Percentiles rank a stretch among this genome's conserved stretches.
These are phyloP conservation scores for Dimargaris xerosporica DNA, from an alignment of 192 early-diverging fungal species.

Conservation along the genomic window DNA sequence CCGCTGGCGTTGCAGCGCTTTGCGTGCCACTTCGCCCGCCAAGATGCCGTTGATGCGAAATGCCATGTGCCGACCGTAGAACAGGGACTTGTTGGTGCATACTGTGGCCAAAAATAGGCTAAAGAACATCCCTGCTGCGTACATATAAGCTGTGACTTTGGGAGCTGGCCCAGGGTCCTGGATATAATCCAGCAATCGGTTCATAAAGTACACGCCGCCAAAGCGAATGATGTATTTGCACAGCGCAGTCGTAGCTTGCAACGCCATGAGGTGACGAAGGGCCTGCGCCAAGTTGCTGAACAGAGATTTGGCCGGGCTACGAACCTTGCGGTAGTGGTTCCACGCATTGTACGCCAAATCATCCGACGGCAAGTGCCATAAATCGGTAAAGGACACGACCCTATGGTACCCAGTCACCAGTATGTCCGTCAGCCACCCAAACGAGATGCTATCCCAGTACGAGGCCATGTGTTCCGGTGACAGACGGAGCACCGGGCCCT, in stretches of 20 bases:
- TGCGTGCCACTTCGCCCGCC: constrained; percentile 47
- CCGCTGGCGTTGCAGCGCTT: constrained; percentile 38
- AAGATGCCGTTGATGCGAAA: constrained; percentile 42
- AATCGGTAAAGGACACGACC: constrained; percentile 40
- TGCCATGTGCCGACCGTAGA: constrained; percentile 45
- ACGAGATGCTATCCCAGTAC: constrained; percentile 23
- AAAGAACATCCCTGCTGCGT: constrained; percentile 41
- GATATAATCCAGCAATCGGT: constrained; percentile 38
- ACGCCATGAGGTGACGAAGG: constrained; percentile 21
- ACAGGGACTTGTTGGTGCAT: constrained; percentile 36
- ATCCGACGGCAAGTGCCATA: constrained; percentile 32
- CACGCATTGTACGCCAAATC: constrained; percentile 31
- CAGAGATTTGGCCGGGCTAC: constrained; percentile 20
- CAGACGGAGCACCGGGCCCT: neutral
- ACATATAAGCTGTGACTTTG: constrained; percentile 31
- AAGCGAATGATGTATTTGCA: constrained; percentile 13
- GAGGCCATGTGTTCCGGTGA: constrained; percentile 19
- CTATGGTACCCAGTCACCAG: constrained; percentile 33
- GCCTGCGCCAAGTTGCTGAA: constrained; percentile 18
- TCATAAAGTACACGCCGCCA: constrained; percentile 38
- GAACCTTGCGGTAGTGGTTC: constrained; percentile 17
- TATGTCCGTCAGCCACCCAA: constrained; percentile 41
- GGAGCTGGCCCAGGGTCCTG: constrained; percentile 22
- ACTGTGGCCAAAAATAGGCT: constrained; percentile 21
- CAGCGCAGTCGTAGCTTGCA: constrained; percentile 13